Conservation (phyloP, 345 rosid genomes). For the Heritiera littoralis region DNA sequence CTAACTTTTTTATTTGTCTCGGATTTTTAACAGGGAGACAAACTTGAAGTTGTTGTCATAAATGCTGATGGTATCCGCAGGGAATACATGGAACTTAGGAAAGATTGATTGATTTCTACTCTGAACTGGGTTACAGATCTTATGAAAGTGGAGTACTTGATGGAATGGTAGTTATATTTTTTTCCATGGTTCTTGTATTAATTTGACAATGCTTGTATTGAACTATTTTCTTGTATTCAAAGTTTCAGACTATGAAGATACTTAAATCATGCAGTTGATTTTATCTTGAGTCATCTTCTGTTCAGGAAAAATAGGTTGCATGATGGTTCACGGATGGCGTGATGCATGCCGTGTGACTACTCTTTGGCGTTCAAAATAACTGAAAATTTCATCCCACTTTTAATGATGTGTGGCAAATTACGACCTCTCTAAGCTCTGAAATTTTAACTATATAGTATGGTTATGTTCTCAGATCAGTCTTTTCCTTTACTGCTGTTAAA, state of each 20-base stretch:
- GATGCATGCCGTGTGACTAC: not conserved
- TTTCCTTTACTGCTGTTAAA: too few species aligned
- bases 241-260: not conserved
- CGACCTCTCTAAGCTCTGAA: too few species aligned
- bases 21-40: conserved; percentile 66
- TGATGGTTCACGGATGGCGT: not conserved
- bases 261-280: not conserved
- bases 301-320: not conserved
- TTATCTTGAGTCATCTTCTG: not conserved
- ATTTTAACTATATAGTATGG: too few species aligned
- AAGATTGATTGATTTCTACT: conserved; percentile 56
- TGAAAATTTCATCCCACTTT: not conserved
- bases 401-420: too few species aligned
- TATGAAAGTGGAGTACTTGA: not conserved
- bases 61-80: conserved; percentile 71
- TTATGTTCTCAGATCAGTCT: too few species aligned
- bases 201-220: not conserved
- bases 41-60: conserved; percentile 72
- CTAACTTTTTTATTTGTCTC: not conserved
- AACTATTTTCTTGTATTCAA: not conserved
- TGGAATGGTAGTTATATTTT: not conserved
- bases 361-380: not conserved
- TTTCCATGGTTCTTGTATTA: not conserved
- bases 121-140: not conserved
- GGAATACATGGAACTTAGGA: conserved; percentile 77